These are phyloP conservation scores for Cladorrhinum samala DNA, from an alignment of 495 filamentous ascomycete genomes.

Conservation along the genomic window DNA sequence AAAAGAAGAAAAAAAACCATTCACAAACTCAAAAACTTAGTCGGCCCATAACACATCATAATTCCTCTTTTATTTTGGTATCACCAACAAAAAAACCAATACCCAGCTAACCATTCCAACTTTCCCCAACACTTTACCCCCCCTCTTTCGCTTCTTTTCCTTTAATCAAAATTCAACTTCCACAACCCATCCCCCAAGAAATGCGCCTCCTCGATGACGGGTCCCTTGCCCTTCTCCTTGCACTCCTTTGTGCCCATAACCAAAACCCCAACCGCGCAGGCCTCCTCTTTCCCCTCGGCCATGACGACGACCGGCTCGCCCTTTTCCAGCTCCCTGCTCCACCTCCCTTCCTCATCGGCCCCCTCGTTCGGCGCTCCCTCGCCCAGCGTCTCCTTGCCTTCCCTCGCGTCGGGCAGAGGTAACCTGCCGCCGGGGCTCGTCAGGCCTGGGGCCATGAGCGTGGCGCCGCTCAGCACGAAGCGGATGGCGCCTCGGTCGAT, in stretches of 20 bases:
- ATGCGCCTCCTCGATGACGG: conserved; percentile 87
- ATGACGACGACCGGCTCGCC: conserved; percentile 79
- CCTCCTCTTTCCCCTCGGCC: conserved; percentile 90
- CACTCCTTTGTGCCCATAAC: conserved; percentile 87
- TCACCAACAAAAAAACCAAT: too few species aligned
- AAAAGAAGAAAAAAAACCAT: too few species aligned
- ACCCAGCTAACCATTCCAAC: neutral
- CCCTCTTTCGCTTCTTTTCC: neutral
- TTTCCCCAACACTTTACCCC: neutral
- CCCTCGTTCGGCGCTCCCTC: conserved; percentile 41
- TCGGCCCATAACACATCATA: too few species aligned
- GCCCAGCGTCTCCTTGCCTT: conserved; percentile 19
- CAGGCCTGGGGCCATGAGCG: conserved; percentile 90
- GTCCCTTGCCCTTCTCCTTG: conserved; percentile 86
- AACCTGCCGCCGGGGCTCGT: conserved; percentile 75
- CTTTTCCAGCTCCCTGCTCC: conserved; percentile 57
- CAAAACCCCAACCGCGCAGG: conserved; percentile 80
- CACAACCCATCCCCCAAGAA: conserved; percentile 93
- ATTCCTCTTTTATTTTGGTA: too few species aligned
- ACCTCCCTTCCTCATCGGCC: conserved; percentile 41
- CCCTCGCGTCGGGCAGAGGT: conserved; percentile 36
- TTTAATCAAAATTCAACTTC: conserved; percentile 65
- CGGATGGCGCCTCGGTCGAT: conserved; percentile 95
- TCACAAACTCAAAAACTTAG: too few species aligned
- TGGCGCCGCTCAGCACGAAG: conserved; percentile 87